These are phyloP conservation scores for Vachellia collinsii DNA, from an alignment of 306 rosid genomes.

Conservation along the genomic window DNA sequence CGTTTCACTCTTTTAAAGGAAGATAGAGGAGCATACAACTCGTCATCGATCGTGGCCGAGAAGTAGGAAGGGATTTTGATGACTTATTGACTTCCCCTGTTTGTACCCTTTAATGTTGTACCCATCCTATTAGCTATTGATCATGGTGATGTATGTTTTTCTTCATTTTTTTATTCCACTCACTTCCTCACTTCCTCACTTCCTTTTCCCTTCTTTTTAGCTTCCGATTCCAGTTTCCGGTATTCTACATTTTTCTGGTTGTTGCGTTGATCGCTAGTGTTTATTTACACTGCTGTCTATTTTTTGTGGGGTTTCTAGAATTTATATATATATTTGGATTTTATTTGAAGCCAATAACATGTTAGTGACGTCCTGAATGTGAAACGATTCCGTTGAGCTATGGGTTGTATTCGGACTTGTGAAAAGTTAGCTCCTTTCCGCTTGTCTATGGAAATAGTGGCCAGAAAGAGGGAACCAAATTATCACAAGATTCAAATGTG, in stretches of 20 bases:
- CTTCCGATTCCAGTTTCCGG: not conserved
- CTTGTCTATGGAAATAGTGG: conserved; percentile 28
- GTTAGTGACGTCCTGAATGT: not conserved
- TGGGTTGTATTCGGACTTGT: conserved; percentile 19
- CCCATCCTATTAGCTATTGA: conserved; percentile 29
- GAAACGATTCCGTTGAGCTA: conserved; percentile 13
- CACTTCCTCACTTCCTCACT: conserved; percentile 18
- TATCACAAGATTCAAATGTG: conserved; percentile 28
- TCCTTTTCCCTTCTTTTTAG: not conserved
- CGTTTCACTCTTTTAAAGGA: conserved; percentile 11
- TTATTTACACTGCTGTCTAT: not conserved
- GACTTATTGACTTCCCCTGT: conserved; percentile 38
- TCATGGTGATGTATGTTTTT: conserved; percentile 39
- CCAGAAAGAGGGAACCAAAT: conserved; percentile 23
- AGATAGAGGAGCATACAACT: conserved; percentile 38
- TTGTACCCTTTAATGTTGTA: conserved; percentile 33
- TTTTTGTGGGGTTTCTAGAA: not conserved
- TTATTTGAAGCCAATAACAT: conserved; percentile 20
- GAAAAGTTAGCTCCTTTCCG: conserved; percentile 28
- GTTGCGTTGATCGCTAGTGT: not conserved
- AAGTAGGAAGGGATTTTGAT: conserved; percentile 41
- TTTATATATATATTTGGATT: not conserved
- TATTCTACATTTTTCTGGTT: not conserved
- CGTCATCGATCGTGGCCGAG: conserved; percentile 44
- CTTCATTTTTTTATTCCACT: conserved; percentile 36